Conservation (phyloP, 2,329 filamentous ascomycete species). For the Cladophialophora psammophila region DNA sequence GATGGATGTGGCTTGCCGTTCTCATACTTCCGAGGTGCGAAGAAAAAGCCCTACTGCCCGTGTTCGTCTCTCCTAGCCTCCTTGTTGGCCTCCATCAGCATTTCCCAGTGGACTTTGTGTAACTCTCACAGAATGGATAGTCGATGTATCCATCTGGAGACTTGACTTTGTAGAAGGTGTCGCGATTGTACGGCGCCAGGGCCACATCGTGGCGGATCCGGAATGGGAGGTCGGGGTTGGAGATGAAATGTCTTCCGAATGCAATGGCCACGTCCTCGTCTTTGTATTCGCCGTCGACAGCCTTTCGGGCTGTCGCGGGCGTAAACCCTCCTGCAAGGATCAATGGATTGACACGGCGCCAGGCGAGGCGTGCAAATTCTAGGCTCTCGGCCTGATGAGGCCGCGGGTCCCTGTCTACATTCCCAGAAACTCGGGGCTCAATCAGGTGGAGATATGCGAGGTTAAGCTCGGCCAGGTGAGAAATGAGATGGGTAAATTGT, state of each 20-base stretch:
- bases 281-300: slow-evolving; percentile 52
- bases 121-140: background rate
- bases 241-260: slow-evolving; percentile 58
- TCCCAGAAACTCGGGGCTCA: slow-evolving; percentile 48
- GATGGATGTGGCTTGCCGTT: no score
- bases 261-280: slow-evolving; percentile 56
- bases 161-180: slow-evolving; percentile 29
- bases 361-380: slow-evolving; percentile 46
- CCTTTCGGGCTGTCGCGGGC: slow-evolving; percentile 53
- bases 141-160: slow-evolving; percentile 22
- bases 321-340: slow-evolving; percentile 60
- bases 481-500: slow-evolving; percentile 66
- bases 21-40: no score
- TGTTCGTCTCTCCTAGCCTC: no score
- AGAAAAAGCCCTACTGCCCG: no score
- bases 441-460: slow-evolving; percentile 69
- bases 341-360: slow-evolving; percentile 53
- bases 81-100: no score
- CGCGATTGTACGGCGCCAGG: slow-evolving; percentile 29
- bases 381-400: slow-evolving; percentile 9
- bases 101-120: no score
- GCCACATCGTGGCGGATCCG: slow-evolving; percentile 49
- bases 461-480: slow-evolving; percentile 59
- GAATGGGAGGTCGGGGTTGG: slow-evolving; percentile 59
- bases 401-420: background rate